These are phyloP conservation scores for Solanum tacnaense DNA, from an alignment of 257 asterid species.

Conservation along the genomic window DNA sequence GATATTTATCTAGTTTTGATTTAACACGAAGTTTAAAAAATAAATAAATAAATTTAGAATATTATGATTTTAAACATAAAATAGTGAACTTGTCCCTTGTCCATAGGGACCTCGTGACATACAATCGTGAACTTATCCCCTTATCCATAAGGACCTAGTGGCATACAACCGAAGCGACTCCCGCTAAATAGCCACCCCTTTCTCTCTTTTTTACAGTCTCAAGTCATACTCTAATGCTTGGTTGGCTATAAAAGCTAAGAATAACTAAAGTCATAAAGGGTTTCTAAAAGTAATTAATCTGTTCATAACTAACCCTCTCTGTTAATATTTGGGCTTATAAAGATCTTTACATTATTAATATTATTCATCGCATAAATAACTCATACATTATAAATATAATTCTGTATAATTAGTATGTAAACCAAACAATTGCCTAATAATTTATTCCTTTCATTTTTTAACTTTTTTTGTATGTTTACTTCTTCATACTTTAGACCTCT, in stretches of 20 bases:
- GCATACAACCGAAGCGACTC: too few species aligned
- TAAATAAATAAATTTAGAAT: too few species aligned
- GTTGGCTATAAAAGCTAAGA: neutral
- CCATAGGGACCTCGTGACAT: too few species aligned
- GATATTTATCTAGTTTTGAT: too few species aligned
- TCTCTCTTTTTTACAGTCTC: too few species aligned
- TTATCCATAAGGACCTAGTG: too few species aligned
- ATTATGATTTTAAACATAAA: too few species aligned
- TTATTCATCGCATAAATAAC: neutral
- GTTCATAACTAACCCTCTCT: neutral
- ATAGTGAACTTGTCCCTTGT: too few species aligned
- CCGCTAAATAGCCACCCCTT: too few species aligned
- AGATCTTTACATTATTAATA: neutral
- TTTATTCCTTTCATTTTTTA: neutral
- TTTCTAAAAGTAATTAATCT: neutral
- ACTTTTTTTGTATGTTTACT: neutral
- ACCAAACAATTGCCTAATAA: neutral
- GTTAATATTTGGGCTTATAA: neutral
- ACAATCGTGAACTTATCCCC: too few species aligned
- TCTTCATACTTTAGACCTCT: neutral
- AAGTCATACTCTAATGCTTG: neutral
- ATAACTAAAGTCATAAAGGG: neutral
- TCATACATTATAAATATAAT: neutral
- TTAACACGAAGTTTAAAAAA: too few species aligned
- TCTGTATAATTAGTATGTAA: too few species aligned